Percentiles rank a stretch among this genome's conserved stretches.
These are phyloP conservation scores for Globisporangium parvum DNA, from an alignment of 352 stramenopile genomes.

Conservation along the genomic window DNA sequence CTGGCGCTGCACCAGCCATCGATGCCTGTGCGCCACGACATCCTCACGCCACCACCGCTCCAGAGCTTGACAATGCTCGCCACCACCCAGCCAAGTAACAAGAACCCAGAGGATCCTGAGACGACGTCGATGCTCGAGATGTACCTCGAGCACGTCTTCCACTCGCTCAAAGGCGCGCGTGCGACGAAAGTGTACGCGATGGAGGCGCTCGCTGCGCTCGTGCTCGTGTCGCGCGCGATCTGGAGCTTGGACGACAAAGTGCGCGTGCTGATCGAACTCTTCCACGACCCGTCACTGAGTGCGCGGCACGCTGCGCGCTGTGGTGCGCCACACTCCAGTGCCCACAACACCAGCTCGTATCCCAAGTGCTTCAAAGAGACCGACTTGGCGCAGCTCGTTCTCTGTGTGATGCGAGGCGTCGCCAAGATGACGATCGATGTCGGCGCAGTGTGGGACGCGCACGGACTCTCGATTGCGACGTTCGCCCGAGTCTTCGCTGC, in stretches of 20 bases:
- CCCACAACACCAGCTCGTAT: slow-evolving; percentile 3
- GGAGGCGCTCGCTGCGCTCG: slow-evolving; percentile 55
- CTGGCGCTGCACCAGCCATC: slow-evolving; percentile 3
- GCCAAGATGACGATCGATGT: slow-evolving; percentile 44
- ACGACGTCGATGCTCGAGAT: slow-evolving; percentile 35
- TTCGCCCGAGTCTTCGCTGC: slow-evolving; percentile 21
- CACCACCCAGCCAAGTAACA: background rate
- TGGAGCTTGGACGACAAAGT: slow-evolving; percentile 57
- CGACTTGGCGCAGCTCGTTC: slow-evolving; percentile 43
- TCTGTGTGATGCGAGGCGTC: slow-evolving; percentile 55
- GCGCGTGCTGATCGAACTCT: slow-evolving; percentile 43
- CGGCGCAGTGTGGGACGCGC: slow-evolving; percentile 29
- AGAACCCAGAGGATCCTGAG: background rate
- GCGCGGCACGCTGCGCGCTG: slow-evolving; percentile 8
- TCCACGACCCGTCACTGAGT: slow-evolving; percentile 32
- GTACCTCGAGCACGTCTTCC: slow-evolving; percentile 56
- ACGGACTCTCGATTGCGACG: slow-evolving; percentile 12
- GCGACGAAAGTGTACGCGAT: slow-evolving; percentile 34
- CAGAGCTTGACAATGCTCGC: background rate
- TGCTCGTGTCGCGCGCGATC: slow-evolving; percentile 53
- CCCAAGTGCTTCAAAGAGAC: slow-evolving; percentile 40
- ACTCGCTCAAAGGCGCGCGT: slow-evolving; percentile 29
- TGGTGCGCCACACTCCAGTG: too few species aligned
- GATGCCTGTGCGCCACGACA: slow-evolving; percentile 23
- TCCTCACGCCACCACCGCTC: slow-evolving; percentile 34